Evolutionary conservation across 768 basidiomycete species (phyloP).

Genomic region (Hysterangium stoloniferum): DNA sequence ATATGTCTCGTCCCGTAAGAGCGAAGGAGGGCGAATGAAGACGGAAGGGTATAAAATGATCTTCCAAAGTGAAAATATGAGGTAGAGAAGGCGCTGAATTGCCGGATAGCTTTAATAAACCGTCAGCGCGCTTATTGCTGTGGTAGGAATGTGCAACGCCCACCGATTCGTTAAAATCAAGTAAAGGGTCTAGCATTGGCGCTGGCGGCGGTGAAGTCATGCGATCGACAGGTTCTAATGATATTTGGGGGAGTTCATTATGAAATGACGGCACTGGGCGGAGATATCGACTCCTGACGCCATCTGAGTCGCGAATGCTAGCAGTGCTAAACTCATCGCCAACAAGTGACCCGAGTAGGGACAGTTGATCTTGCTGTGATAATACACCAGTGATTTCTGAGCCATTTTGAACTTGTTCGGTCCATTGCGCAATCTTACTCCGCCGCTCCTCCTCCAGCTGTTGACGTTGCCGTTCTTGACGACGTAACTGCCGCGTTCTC

Average conservation of each 20-base stretch:
- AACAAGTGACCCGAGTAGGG: background rate
- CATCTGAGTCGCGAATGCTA: background rate
- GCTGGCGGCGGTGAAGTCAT: conserved; percentile 4
- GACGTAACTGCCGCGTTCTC: background rate
- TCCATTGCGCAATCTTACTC: conserved; percentile 8
- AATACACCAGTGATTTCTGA: background rate
- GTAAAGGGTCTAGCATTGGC: conserved; percentile 3
- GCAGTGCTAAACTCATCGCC: background rate
- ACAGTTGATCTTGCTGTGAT: background rate
- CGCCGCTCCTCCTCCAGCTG: background rate
- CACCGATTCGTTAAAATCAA: conserved; percentile 7
- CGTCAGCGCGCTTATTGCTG: background rate
- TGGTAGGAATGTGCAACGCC: background rate
- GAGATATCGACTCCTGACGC: background rate
- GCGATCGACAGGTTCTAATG: background rate
- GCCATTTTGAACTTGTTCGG: conserved; percentile 1
- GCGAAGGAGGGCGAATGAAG: background rate
- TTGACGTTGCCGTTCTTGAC: background rate
- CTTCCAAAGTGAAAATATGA: background rate
- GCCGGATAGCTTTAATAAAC: conserved; percentile 2
- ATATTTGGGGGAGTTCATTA: background rate
- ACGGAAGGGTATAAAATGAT: background rate
- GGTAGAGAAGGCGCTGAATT: conserved; percentile 5
- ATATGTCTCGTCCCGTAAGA: background rate
- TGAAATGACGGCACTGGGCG: background rate